A percentile compares a stretch with the other conserved stretches of the same genome.
These are phyloP conservation scores for Polyporus arcularius DNA, from an alignment of 768 basidiomycete genomes.

Conservation along the genomic window DNA sequence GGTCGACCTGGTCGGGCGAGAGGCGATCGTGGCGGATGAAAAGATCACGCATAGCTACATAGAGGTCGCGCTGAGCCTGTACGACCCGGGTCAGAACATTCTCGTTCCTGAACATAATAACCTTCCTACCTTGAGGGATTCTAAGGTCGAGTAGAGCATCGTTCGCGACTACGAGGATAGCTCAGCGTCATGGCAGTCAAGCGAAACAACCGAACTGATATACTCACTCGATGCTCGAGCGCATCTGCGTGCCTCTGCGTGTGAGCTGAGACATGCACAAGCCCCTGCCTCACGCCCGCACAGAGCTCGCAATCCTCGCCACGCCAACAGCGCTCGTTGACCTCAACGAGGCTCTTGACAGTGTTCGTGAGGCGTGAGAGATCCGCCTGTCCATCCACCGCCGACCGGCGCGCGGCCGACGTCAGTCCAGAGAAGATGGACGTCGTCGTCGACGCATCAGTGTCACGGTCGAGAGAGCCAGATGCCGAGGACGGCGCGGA, in stretches of 20 bases:
- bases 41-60: conserved; percentile 83
- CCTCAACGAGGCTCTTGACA: conserved; percentile 73
- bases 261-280: conserved; percentile 67
- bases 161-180: conserved; percentile 50
- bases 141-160: conserved; percentile 68
- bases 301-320: conserved; percentile 82
- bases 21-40: conserved; percentile 88
- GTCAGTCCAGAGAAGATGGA: conserved; percentile 27
- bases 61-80: conserved; percentile 81
- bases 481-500: conserved; percentile 31
- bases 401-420: conserved; percentile 4
- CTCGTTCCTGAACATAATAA: no score
- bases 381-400: conserved; percentile 63
- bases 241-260: conserved; percentile 72
- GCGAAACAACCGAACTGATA: not conserved
- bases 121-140: conserved; percentile 66
- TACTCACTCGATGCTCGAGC: conserved; percentile 68
- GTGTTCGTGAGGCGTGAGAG: conserved; percentile 82
- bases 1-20: conserved; percentile 85
- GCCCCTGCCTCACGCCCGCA: conserved; percentile 71
- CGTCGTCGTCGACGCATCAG: conserved; percentile 26
- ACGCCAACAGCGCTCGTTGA: conserved; percentile 81
- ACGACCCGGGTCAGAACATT: not conserved
- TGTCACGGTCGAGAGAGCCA: conserved; percentile 22
- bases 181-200: not conserved